Evolutionary conservation across 768 basidiomycete species (phyloP).

Genomic region (Phylloporus sp.): DNA sequence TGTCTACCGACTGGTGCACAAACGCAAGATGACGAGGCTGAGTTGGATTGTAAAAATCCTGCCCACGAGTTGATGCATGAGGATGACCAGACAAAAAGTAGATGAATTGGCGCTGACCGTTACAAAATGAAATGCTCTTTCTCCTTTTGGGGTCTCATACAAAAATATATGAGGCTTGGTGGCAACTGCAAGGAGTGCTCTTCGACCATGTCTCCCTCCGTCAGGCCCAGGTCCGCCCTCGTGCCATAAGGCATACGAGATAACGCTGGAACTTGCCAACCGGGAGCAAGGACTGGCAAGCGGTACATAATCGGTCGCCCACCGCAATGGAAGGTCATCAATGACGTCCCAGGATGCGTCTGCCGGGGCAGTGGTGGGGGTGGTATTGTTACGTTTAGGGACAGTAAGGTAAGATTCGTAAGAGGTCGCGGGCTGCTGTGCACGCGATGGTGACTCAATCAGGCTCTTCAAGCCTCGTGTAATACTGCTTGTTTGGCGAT

Average conservation of each 20-base stretch:
- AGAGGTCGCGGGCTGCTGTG: constrained; percentile 23
- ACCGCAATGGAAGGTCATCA: constrained; percentile 67
- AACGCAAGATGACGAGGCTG: constrained; percentile 64
- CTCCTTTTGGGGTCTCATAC: constrained; percentile 78
- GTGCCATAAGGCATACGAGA: constrained; percentile 66
- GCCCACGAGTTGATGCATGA: constrained; percentile 2
- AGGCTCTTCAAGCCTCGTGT: constrained; percentile 61
- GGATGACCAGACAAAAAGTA: not conserved
- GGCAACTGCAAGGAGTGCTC: constrained; percentile 63
- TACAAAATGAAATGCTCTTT: constrained; percentile 76
- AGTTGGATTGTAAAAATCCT: constrained; percentile 84
- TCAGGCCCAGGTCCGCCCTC: constrained; percentile 46
- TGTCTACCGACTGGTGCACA: constrained; percentile 62
- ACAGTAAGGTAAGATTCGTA: constrained; percentile 30
- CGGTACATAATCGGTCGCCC: constrained; percentile 85
- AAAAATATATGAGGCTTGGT: constrained; percentile 69
- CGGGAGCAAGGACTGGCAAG: constrained; percentile 67
- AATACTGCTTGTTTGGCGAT: constrained; percentile 52
- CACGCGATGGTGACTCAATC: constrained; percentile 34
- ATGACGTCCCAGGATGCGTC: constrained; percentile 69
- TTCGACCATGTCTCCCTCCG: constrained; percentile 41
- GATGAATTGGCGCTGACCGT: constrained; percentile 41
- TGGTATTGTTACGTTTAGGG: too few relatives aligned
- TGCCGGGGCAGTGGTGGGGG: constrained; percentile 33
- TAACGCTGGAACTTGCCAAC: constrained; percentile 50